A percentile compares a stretch with the other conserved stretches of the same genome.
Evolutionary conservation across 345 rosid genomes (phyloP).

Genomic region (Acer negundo): DNA sequence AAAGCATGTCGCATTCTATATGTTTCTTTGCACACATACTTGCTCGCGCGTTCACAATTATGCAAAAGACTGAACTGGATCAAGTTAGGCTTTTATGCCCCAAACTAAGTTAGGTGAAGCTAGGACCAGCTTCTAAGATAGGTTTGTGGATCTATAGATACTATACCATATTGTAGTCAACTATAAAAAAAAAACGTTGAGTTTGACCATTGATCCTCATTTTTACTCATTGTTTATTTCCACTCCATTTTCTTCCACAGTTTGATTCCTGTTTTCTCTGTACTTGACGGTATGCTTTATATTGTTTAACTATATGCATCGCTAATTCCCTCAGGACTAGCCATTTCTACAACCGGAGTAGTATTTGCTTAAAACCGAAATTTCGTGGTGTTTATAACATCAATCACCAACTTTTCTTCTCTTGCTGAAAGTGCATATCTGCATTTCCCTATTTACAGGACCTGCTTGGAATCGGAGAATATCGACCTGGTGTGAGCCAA

Average conservation of each 20-base stretch:
- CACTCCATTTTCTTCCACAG: background rate
- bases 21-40: background rate
- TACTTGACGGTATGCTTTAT: background rate
- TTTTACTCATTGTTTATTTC: background rate
- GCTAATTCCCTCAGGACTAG: background rate
- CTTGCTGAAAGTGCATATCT: slow-evolving; percentile 15
- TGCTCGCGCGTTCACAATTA: background rate
- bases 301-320: background rate
- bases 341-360: background rate
- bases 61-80: slow-evolving; percentile 4
- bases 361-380: background rate
- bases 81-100: background rate
- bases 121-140: background rate
- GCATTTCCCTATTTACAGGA: slow-evolving; percentile 43
- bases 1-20: background rate
- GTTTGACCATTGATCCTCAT: background rate
- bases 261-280: background rate
- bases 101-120: background rate
- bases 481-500: slow-evolving; percentile 53
- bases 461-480: slow-evolving; percentile 81
- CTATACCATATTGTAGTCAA: background rate
- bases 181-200: background rate
- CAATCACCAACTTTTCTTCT: background rate
- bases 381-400: background rate
- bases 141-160: background rate